Percentiles rank a stretch among this genome's conserved stretches.
These are phyloP conservation scores for Zymoseptoria brevis DNA, from an alignment of 2,329 filamentous ascomycete species.

Conservation along the genomic window DNA sequence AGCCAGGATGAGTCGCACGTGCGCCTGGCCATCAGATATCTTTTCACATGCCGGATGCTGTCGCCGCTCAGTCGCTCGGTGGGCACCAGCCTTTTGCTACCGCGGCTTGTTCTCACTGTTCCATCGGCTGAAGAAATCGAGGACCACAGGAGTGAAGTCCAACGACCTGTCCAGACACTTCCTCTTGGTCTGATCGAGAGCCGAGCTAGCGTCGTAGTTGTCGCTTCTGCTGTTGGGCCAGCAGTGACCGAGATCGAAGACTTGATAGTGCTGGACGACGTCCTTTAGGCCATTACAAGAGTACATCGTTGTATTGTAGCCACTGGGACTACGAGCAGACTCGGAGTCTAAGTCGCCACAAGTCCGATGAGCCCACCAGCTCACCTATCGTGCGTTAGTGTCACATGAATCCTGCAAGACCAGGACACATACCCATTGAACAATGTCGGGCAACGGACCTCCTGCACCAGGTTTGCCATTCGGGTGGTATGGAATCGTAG, in stretches of 20 bases:
- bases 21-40: no score
- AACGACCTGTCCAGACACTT: constrained; percentile 13
- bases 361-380: neutral
- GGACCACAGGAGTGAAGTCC: constrained; percentile 21
- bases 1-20: neutral
- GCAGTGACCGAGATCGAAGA: constrained; percentile 33
- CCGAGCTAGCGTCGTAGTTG: constrained; percentile 19
- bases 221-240: constrained; percentile 30
- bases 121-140: constrained; percentile 25
- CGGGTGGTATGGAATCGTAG: constrained; percentile 32
- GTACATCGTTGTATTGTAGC: constrained; percentile 26
- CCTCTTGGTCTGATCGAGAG: constrained; percentile 2
- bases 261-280: constrained; percentile 33
- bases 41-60: neutral
- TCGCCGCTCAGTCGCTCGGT: neutral
- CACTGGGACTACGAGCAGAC: neutral
- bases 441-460: constrained; percentile 23
- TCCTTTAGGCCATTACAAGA: constrained; percentile 26
- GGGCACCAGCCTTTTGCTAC: neutral
- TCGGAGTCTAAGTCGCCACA: neutral
- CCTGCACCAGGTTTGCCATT: constrained; percentile 10
- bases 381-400: neutral
- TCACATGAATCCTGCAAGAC: neutral
- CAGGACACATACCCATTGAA: constrained; percentile 26
- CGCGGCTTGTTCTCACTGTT: neutral